A percentile compares a stretch with the other conserved stretches of the same genome.
Evolutionary conservation across 2,329 filamentous ascomycete genomes (phyloP).

Genomic region (Lecanosticta acicola): DNA sequence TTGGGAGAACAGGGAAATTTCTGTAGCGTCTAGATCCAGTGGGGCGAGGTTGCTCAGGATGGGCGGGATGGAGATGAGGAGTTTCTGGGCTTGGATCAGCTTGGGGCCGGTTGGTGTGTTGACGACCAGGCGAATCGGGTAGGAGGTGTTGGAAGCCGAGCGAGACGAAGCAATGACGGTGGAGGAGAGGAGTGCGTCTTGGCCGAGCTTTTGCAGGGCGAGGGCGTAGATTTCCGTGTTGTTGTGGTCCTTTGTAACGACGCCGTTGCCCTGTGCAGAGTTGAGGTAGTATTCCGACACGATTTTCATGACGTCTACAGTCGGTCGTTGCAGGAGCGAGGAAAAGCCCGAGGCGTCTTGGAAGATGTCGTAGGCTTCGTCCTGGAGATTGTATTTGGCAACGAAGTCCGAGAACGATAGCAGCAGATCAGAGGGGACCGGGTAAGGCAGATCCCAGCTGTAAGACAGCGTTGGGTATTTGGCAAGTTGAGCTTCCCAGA

Average conservation of each 20-base stretch:
- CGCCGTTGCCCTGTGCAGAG: no score
- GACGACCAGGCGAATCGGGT: slow-evolving; percentile 27
- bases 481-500: no score
- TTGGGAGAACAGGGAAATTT: slow-evolving; percentile 30
- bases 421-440: not conserved
- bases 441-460: not conserved
- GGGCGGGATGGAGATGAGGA: slow-evolving; percentile 35
- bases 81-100: slow-evolving; percentile 30
- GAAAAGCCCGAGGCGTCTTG: not conserved
- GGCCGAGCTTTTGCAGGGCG: not conserved
- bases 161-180: no score
- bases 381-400: not conserved
- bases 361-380: not conserved
- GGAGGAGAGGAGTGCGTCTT: not conserved
- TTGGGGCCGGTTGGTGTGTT: slow-evolving; percentile 27
- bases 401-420: not conserved
- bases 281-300: not conserved
- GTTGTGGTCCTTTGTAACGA: not conserved
- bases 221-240: not conserved
- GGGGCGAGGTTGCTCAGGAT: slow-evolving; percentile 26
- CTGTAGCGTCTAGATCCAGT: slow-evolving; percentile 30
- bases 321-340: not conserved
- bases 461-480: not conserved
- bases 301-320: not conserved
- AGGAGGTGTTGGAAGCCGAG: not conserved